These are phyloP conservation scores for Malus hybrid DNA, from an alignment of 331 rosid species.

Conservation along the genomic window DNA sequence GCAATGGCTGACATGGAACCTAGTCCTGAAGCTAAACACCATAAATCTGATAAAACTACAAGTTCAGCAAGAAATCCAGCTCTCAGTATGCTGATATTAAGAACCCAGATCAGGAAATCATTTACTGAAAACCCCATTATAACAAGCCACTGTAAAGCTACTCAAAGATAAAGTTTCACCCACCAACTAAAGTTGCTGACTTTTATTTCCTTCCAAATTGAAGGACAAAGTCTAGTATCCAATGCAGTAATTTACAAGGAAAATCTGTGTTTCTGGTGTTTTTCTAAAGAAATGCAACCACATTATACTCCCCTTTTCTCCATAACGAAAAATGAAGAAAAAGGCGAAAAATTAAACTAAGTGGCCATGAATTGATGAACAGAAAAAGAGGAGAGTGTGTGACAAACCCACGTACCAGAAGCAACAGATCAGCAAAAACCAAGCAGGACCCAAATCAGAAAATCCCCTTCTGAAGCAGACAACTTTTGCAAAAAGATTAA, in stretches of 20 bases:
- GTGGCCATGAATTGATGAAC: slow-evolving; percentile 6
- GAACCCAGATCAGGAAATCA: slow-evolving; percentile 25
- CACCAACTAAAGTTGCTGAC: background rate
- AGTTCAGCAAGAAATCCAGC: slow-evolving; percentile 26
- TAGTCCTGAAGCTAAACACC: slow-evolving; percentile 47
- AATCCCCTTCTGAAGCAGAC: background rate
- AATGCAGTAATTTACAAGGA: background rate
- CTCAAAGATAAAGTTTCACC: background rate
- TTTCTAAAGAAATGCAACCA: background rate
- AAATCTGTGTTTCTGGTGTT: background rate
- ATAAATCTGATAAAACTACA: slow-evolving; percentile 39
- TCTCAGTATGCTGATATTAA: slow-evolving; percentile 30
- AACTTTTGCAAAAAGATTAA: background rate
- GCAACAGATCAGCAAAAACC: background rate
- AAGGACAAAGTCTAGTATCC: background rate
- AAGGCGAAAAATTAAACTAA: background rate
- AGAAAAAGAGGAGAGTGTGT: background rate
- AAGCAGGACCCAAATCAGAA: slow-evolving; percentile 7
- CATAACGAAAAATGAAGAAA: slow-evolving; percentile 13
- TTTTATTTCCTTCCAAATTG: background rate
- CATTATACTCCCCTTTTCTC: slow-evolving; percentile 9
- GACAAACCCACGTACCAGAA: slow-evolving; percentile 4
- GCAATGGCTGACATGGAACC: slow-evolving; percentile 93
- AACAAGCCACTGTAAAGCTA: slow-evolving; percentile 13
- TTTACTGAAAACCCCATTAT: slow-evolving; percentile 31